Conservation (phyloP, 495 filamentous ascomycete species). For the Penicillium waksmanii region DNA sequence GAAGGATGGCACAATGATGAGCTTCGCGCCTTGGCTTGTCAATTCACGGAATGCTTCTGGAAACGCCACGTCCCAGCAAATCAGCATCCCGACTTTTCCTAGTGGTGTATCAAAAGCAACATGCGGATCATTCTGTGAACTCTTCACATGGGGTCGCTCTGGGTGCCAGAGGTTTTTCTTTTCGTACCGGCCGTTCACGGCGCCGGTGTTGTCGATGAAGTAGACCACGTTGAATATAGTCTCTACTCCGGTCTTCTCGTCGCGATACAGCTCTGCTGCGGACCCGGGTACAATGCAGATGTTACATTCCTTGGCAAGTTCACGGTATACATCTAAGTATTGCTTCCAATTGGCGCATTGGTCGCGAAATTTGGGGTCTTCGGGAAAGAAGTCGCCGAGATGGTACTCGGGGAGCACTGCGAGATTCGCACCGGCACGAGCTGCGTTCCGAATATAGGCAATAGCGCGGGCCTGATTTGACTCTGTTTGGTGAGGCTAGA, state of each 20-base stretch:
- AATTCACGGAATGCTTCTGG: constrained; percentile 79
- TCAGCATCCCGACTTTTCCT: constrained; percentile 68
- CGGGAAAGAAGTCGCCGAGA: constrained; percentile 16
- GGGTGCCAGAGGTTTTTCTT: not conserved
- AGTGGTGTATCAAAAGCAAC: constrained; percentile 62
- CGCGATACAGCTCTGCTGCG: constrained; percentile 42
- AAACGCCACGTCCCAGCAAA: constrained; percentile 85
- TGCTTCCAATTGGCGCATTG: constrained; percentile 3
- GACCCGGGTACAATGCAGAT: constrained; percentile 61
- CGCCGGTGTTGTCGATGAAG: not conserved
- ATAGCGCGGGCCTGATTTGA: constrained; percentile 16
- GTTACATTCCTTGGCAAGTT: constrained; percentile 64
- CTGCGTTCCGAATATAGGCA: constrained; percentile 19
- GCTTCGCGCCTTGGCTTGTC: constrained; percentile 54
- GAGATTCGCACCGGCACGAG: constrained; percentile 10
- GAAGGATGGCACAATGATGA: not conserved
- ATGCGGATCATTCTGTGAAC: not conserved
- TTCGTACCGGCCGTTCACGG: not conserved
- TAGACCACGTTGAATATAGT: not conserved
- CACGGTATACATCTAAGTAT: constrained; percentile 65
- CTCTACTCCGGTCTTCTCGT: not conserved
- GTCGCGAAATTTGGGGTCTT: constrained; percentile 17
- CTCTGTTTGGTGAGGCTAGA: constrained; percentile 4
- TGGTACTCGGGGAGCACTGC: constrained; percentile 12
- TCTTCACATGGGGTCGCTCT: not conserved